phyloP scores from a whole-genome alignment of 2,329 filamentous ascomycete genomes.

The Penicillium janthinellum region DNA sequence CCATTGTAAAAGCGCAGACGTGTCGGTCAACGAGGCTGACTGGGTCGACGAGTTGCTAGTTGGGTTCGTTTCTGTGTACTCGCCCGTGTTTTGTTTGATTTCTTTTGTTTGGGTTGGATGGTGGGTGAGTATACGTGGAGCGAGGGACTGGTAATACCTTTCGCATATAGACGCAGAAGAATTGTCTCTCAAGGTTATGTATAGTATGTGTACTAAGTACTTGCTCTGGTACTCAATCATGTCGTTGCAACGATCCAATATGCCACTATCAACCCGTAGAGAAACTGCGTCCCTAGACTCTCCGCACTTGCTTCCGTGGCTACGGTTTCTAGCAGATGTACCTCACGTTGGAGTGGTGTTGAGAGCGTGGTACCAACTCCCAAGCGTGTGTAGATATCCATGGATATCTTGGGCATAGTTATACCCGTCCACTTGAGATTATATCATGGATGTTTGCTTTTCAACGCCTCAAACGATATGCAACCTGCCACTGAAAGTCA shows the following conservation, averaged over 20 bases:
- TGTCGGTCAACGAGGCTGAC: conserved; percentile 31
- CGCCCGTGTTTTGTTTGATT: conserved; percentile 12
- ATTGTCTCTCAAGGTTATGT: conserved; percentile 30
- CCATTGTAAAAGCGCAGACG: conserved; percentile 45
- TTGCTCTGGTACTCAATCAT: conserved; percentile 24
- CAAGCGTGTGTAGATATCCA: too few relatives aligned
- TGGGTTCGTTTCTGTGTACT: conserved; percentile 11
- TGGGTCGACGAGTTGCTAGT: conserved; percentile 14
- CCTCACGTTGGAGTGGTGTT: too few relatives aligned
- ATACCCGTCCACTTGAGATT: too few relatives aligned
- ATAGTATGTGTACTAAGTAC: conserved; percentile 32
- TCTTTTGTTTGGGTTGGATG: conserved; percentile 22
- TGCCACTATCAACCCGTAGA: not conserved
- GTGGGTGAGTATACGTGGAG: conserved; percentile 17
- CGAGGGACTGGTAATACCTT: conserved; percentile 19
- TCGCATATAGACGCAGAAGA: conserved; percentile 28
- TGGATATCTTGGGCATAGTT: too few relatives aligned
- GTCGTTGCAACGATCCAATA: conserved; percentile 6
- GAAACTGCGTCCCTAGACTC: not conserved
- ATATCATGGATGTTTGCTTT: too few relatives aligned
- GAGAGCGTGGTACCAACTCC: too few relatives aligned
- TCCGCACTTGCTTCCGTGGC: too few relatives aligned
- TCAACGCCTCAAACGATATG: too few relatives aligned
- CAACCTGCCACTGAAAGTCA: too few relatives aligned
- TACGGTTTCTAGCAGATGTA: too few relatives aligned